Conservation (phyloP, 169 alveolate species). For the Cryptosporidium tyzzeri region DNA sequence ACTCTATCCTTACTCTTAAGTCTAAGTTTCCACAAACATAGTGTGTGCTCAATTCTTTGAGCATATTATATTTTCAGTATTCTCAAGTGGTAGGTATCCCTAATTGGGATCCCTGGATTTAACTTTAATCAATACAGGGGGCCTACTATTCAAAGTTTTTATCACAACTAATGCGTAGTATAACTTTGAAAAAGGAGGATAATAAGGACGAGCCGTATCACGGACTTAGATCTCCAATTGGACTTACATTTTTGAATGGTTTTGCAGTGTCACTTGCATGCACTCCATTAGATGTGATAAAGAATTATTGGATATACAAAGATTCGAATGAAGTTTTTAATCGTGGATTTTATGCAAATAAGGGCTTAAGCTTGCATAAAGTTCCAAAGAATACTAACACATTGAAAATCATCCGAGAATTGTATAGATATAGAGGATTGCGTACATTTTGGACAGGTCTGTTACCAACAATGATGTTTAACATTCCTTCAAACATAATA, state of each 20-base stretch:
- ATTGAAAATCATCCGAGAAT: not conserved
- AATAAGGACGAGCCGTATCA: not conserved
- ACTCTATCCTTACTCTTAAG: not conserved
- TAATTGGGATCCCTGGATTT: not conserved
- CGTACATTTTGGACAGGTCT: conserved; percentile 49
- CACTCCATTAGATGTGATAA: conserved; percentile 81
- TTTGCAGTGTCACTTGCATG: conserved; percentile 60
- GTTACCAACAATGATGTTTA: conserved; percentile 1
- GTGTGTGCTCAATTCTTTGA: not conserved
- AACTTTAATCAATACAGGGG: not conserved
- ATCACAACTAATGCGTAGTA: not conserved
- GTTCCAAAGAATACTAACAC: conserved; percentile 2
- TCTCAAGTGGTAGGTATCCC: not conserved
- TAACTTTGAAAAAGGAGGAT: not conserved
- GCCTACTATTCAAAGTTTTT: not conserved
- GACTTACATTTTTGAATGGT: conserved; percentile 17
- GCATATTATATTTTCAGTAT: not conserved
- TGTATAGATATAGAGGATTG: conserved; percentile 11
- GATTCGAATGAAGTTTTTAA: conserved; percentile 4
- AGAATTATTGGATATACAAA: conserved; percentile 78
- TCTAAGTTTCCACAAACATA: not conserved
- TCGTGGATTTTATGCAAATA: not conserved
- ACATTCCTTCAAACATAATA: conserved; percentile 27
- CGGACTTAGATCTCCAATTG: not conserved
- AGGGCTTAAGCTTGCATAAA: not conserved